Conservation (phyloP, 2,329 filamentous ascomycete genomes). For the Alternaria conjuncta region DNA sequence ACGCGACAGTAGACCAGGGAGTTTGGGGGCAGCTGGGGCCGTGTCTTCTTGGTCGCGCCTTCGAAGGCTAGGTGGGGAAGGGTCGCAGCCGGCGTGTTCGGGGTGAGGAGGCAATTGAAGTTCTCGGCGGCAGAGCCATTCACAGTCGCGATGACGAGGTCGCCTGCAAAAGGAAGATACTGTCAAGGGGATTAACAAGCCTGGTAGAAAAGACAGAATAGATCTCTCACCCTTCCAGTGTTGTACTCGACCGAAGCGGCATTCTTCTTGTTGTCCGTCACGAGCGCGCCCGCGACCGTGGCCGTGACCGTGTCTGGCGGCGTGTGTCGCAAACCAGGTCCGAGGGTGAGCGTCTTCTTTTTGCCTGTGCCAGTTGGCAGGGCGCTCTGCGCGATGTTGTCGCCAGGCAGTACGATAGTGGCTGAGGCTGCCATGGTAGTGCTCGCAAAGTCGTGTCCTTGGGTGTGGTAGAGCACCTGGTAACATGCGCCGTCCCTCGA, state of each 20-base stretch:
- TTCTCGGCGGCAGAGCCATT: slow-evolving; percentile 76
- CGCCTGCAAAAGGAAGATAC: slow-evolving; percentile 81
- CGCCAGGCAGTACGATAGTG: slow-evolving; percentile 81
- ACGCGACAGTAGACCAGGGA: slow-evolving; percentile 90
- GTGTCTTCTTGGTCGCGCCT: slow-evolving; percentile 87
- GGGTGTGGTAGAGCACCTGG: background rate
- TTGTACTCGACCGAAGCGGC: slow-evolving; percentile 78
- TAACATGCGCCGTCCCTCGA: slow-evolving; percentile 4
- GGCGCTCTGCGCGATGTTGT: slow-evolving; percentile 68
- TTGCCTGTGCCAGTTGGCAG: slow-evolving; percentile 71
- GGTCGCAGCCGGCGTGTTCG: slow-evolving; percentile 66
- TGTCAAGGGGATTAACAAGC: slow-evolving; percentile 47
- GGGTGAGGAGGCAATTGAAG: slow-evolving; percentile 79
- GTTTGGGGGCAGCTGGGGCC: slow-evolving; percentile 76
- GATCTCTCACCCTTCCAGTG: slow-evolving; percentile 66
- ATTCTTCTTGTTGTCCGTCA: slow-evolving; percentile 74
- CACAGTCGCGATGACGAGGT: slow-evolving; percentile 88
- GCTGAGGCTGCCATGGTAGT: slow-evolving; percentile 61
- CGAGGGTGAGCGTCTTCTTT: slow-evolving; percentile 74
- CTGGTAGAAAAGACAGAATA: slow-evolving; percentile 11
- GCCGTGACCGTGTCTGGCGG: slow-evolving; percentile 76
- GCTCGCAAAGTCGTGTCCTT: slow-evolving; percentile 2
- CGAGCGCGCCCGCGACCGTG: slow-evolving; percentile 70
- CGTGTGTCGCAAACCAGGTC: slow-evolving; percentile 82
- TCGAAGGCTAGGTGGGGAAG: slow-evolving; percentile 93